Percentiles rank a stretch among this genome's conserved stretches.
Evolutionary conservation across 768 basidiomycete genomes (phyloP).

Genomic region (Lentinula lateritia): DNA sequence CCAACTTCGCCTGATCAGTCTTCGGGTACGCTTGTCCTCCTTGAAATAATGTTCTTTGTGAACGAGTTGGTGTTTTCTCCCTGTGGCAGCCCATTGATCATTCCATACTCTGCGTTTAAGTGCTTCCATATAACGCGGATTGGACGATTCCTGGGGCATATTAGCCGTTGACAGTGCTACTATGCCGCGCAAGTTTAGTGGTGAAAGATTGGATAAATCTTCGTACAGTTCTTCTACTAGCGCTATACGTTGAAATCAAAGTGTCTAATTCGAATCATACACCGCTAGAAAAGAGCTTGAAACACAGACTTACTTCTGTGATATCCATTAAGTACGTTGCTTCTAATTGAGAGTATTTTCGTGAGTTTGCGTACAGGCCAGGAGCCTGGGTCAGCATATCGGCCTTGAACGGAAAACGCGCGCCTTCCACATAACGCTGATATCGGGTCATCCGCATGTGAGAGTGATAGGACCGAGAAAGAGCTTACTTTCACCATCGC

Average conservation of each 20-base stretch:
- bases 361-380: too few relatives aligned
- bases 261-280: background rate
- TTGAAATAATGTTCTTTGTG: constrained; percentile 9
- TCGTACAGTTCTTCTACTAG: constrained; percentile 9
- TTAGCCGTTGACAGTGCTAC: constrained; percentile 25
- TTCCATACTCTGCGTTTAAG: background rate
- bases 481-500: too few relatives aligned
- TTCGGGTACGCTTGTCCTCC: constrained; percentile 21
- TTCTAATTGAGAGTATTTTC: too few relatives aligned
- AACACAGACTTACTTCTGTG: background rate
- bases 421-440: too few relatives aligned
- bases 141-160: constrained; percentile 25
- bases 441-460: too few relatives aligned
- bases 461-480: too few relatives aligned
- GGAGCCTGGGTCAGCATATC: too few relatives aligned
- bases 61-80: constrained; percentile 1
- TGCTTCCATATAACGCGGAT: constrained; percentile 17
- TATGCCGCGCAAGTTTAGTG: constrained; percentile 17
- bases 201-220: constrained; percentile 14
- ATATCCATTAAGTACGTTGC: too few relatives aligned
- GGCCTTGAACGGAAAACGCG: too few relatives aligned
- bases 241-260: constrained; percentile 8
- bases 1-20: constrained; percentile 23
- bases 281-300: background rate
- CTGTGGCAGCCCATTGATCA: constrained; percentile 5